These are phyloP conservation scores for Paramyrothecium sp. DNA, from an alignment of 2,329 filamentous ascomycete species.

Conservation along the genomic window DNA sequence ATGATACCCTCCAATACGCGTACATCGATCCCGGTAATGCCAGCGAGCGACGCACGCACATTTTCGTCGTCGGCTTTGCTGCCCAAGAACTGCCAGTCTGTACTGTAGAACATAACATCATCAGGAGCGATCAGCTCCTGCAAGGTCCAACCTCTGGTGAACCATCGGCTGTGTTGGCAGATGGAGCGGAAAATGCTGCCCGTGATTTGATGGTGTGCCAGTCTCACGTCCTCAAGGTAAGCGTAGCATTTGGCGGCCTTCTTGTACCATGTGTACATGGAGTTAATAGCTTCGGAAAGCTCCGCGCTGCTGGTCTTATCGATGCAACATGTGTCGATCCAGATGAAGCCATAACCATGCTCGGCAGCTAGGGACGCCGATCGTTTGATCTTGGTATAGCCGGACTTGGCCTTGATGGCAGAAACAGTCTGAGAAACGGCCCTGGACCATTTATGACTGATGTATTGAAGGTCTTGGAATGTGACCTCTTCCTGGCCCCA, in stretches of 20 bases:
- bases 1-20: background rate
- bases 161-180: background rate
- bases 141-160: background rate
- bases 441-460: background rate
- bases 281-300: too few species aligned
- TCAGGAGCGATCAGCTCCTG: too few species aligned
- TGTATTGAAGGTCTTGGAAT: background rate
- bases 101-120: background rate
- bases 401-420: background rate
- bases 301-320: too few species aligned
- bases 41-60: background rate
- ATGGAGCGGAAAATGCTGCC: background rate
- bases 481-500: background rate
- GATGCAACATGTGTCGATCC: slow-evolving; percentile 6
- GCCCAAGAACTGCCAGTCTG: background rate
- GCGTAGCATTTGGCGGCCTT: background rate
- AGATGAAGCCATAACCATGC: background rate
- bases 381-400: background rate
- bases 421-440: background rate
- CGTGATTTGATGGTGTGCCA: background rate
- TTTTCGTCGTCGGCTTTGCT: background rate
- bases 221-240: background rate
- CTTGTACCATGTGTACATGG: background rate
- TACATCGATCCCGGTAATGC: background rate
- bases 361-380: background rate